These are phyloP conservation scores for Colletotrichum cuscutae DNA, from an alignment of 2,329 filamentous ascomycete species.

Conservation along the genomic window DNA sequence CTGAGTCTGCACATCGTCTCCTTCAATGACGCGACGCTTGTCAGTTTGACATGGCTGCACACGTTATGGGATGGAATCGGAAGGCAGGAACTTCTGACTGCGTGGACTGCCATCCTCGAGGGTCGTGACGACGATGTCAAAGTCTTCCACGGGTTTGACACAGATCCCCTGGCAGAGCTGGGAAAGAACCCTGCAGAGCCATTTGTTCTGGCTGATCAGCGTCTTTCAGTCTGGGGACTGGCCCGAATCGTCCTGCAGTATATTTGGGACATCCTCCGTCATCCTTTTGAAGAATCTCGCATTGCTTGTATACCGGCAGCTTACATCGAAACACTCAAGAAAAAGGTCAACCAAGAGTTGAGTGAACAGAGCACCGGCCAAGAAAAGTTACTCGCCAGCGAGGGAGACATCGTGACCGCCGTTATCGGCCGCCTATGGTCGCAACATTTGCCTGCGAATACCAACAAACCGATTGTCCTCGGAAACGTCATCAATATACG, in stretches of 20 bases:
- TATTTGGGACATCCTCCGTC: neutral
- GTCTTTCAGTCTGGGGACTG: neutral
- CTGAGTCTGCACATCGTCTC: constrained; percentile 57
- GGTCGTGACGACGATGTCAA: constrained; percentile 52
- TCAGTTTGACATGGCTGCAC: constrained; percentile 58
- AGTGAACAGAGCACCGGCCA: neutral
- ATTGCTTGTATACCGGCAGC: neutral
- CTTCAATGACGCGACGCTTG: constrained; percentile 60
- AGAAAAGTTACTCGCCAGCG: constrained; percentile 50
- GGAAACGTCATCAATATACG: constrained; percentile 29
- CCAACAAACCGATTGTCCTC: constrained; percentile 35
- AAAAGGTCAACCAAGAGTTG: constrained; percentile 25
- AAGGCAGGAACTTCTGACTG: constrained; percentile 49
- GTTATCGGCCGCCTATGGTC: constrained; percentile 45
- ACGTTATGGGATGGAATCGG: constrained; percentile 58
- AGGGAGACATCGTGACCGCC: constrained; percentile 54
- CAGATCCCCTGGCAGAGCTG: constrained; percentile 46
- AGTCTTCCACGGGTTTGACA: constrained; percentile 43
- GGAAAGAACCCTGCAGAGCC: neutral
- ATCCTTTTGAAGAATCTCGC: neutral
- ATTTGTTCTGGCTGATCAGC: neutral
- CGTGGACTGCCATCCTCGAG: constrained; percentile 56
- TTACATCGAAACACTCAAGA: constrained; percentile 36
- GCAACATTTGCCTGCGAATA: constrained; percentile 20
- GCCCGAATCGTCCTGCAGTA: neutral